phyloP scores from a whole-genome alignment of 768 basidiomycete genomes.

The Macrolepiota albuminosa region DNA sequence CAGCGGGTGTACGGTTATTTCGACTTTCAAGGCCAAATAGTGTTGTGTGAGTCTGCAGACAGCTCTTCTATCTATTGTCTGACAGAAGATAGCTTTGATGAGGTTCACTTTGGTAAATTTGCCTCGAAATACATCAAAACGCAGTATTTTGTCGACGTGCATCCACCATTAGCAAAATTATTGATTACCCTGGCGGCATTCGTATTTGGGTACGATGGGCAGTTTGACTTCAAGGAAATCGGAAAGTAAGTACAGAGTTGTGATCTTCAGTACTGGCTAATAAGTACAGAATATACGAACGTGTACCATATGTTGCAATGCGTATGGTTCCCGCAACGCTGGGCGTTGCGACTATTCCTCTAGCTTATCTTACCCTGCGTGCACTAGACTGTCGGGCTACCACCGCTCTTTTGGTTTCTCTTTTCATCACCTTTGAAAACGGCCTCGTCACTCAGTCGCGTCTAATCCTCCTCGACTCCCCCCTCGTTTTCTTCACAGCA shows the following conservation, averaged over 20 bases:
- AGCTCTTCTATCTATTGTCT: background rate
- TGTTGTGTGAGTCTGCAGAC: slow-evolving; percentile 72
- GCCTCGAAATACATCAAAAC: slow-evolving; percentile 92
- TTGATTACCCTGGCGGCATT: slow-evolving; percentile 90
- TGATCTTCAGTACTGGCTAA: background rate
- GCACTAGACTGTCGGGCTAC: slow-evolving; percentile 89
- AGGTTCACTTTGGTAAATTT: slow-evolving; percentile 98
- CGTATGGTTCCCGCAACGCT: slow-evolving; percentile 89
- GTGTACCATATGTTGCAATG: slow-evolving; percentile 96
- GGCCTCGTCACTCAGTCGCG: slow-evolving; percentile 94
- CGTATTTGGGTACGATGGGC: slow-evolving; percentile 82
- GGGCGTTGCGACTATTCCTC: slow-evolving; percentile 84
- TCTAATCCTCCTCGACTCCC: slow-evolving; percentile 95
- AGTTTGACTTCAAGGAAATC: slow-evolving; percentile 97
- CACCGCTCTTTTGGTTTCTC: slow-evolving; percentile 84
- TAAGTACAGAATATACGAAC: slow-evolving; percentile 61
- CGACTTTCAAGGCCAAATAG: slow-evolving; percentile 81
- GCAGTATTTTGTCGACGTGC: slow-evolving; percentile 90
- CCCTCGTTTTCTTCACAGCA: slow-evolving; percentile 97
- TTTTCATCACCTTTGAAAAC: slow-evolving; percentile 96
- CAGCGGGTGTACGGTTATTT: slow-evolving; percentile 79
- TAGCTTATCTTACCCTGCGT: slow-evolving; percentile 92
- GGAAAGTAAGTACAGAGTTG: slow-evolving; percentile 66
- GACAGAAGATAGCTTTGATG: slow-evolving; percentile 70
- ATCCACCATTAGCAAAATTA: slow-evolving; percentile 94